These are phyloP conservation scores for Escallonia rubra DNA, from an alignment of 129 eudicot species.

Conservation along the genomic window DNA sequence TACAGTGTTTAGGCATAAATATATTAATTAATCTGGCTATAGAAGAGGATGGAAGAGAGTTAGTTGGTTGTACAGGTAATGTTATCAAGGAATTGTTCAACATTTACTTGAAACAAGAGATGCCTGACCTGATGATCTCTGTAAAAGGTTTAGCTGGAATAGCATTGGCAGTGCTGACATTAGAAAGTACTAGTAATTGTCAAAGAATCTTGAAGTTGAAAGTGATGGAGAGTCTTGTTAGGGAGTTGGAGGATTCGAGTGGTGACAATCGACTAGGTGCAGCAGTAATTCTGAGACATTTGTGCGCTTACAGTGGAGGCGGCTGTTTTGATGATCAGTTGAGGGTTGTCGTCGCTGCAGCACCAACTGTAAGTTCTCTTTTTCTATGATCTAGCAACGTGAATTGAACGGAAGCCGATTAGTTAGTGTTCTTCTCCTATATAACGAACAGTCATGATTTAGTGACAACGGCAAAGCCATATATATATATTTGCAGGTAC, in stretches of 20 bases:
- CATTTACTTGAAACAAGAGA: slow-evolving; percentile 51
- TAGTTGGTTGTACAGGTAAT: slow-evolving; percentile 83
- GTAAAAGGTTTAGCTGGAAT: slow-evolving; percentile 83
- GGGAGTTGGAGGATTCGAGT: slow-evolving; percentile 49
- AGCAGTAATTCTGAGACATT: slow-evolving; percentile 58
- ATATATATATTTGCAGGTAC: slow-evolving; percentile 38
- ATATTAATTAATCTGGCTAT: slow-evolving; percentile 65
- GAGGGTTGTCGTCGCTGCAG: slow-evolving; percentile 43
- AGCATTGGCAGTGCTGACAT: slow-evolving; percentile 74
- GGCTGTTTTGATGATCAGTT: slow-evolving; percentile 48
- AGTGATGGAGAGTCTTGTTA: slow-evolving; percentile 41
- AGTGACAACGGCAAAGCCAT: background rate
- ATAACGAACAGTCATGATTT: background rate
- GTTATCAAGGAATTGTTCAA: slow-evolving; percentile 60
- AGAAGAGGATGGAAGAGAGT: slow-evolving; percentile 81
- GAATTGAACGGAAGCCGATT: background rate
- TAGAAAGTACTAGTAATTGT: slow-evolving; percentile 60
- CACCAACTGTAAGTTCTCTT: slow-evolving; percentile 54
- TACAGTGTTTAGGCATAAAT: slow-evolving; percentile 77
- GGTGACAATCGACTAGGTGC: slow-evolving; percentile 54
- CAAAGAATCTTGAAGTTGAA: slow-evolving; percentile 40
- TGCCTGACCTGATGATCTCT: slow-evolving; percentile 18
- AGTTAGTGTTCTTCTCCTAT: background rate
- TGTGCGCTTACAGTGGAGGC: slow-evolving; percentile 62
- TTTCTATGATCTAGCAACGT: background rate